Evolutionary conservation across 2,329 filamentous ascomycete genomes (phyloP).

Genomic region (Aspergillus brunneoviolaceus): DNA sequence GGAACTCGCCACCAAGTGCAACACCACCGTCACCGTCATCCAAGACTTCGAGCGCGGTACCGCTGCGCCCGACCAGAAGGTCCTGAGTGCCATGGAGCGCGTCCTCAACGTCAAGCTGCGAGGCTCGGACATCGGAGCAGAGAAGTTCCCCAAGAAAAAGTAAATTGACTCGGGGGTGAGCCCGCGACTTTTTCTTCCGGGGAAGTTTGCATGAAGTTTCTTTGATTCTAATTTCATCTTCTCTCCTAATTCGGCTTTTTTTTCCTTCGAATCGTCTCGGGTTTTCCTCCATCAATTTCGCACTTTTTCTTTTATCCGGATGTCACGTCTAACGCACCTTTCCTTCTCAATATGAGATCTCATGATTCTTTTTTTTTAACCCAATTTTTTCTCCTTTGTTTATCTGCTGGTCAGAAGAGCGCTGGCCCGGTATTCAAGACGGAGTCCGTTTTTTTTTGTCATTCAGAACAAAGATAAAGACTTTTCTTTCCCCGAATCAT

Average conservation of each 20-base stretch:
- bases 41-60: slow-evolving; percentile 82
- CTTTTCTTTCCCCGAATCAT: background rate
- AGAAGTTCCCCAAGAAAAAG: slow-evolving; percentile 78
- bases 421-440: slow-evolving; percentile 32
- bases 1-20: slow-evolving; percentile 79
- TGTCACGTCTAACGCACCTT: slow-evolving; percentile 17
- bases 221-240: slow-evolving; percentile 6
- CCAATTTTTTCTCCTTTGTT: slow-evolving; percentile 9
- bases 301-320: slow-evolving; percentile 11
- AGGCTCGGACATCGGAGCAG: slow-evolving; percentile 79
- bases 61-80: slow-evolving; percentile 78
- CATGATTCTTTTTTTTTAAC: slow-evolving; percentile 11
- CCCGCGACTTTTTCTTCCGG: slow-evolving; percentile 25
- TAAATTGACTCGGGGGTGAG: slow-evolving; percentile 33
- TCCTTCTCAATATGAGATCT: slow-evolving; percentile 18
- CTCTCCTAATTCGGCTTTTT: slow-evolving; percentile 15
- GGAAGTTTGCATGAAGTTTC: slow-evolving; percentile 14
- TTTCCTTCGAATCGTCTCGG: slow-evolving; percentile 22
- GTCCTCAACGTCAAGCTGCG: slow-evolving; percentile 86
- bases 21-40: slow-evolving; percentile 76
- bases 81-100: slow-evolving; percentile 74
- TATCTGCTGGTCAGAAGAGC: slow-evolving; percentile 35
- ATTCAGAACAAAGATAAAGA: slow-evolving; percentile 2
- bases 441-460: slow-evolving; percentile 9
- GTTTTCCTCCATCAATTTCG: slow-evolving; percentile 17